Base-by-base conservation (phyloP, 352 stramenopile species). In the Phytopythium helicoides region DNA sequence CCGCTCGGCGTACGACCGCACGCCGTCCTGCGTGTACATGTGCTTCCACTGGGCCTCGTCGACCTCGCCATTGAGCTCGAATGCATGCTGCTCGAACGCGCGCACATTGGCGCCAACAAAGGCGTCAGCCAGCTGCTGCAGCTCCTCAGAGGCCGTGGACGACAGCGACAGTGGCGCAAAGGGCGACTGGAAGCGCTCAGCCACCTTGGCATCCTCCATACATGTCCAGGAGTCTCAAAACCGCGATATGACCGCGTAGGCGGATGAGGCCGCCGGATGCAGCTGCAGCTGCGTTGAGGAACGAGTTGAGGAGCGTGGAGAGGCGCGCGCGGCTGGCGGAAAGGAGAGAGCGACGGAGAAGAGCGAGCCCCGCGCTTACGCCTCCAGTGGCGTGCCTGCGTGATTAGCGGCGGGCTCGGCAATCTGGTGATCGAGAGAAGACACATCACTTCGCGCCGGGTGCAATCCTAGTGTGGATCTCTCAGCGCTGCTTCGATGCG, bases 111-210 rank as follows among this genome's bases (percentile, higher is more conserved):
- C 38, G 1, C 26, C 25, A 3, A 75, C 62, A 18, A 78, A 54
- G 23, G 56, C 60, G 14, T 70, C 58, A 1, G 62, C 64, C 4
- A 74, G 42, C 2, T 35, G 51, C 26, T 64, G 36, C 11, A 78
- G 41, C 31, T 72, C 54, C 2, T 47, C 23, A 1, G 57, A 45
- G 2, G 33, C 61, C 15, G 35, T 38, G 3, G 54, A 12, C 7
- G 68, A 61, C 45, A 77, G 68, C 21, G 60, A 38, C 42, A 78
- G 61, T 22, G 65, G 56, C 10, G 68, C 42, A 39, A 78, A 78
- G 25, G 68, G 68, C 58, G 58, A 67, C 31, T 39, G 46, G 51
- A 62, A 58, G 16, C 49, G 47, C 49, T 72, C 64, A 3, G n/a
- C 46, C 44, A 67, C 37, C 15, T 33, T 46, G 35, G 16, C 3